These are phyloP conservation scores for Plasmodium gonderi DNA, from an alignment of 169 alveolate species.

Conservation along the genomic window DNA sequence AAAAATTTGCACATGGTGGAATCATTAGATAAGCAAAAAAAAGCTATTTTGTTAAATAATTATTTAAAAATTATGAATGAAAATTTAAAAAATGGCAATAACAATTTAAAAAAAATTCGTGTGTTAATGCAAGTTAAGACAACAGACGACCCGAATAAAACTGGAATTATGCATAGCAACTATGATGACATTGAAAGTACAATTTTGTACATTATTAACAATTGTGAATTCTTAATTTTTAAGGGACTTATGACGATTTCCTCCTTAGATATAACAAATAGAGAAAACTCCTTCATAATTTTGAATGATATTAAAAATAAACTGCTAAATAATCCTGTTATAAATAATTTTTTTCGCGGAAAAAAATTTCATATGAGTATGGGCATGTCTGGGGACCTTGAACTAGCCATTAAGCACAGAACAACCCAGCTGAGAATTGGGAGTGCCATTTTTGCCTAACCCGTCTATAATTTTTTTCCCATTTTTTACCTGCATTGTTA, in stretches of 20 bases:
- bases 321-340: constrained; percentile 76
- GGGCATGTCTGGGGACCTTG: constrained; percentile 95
- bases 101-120: constrained; percentile 50
- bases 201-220: constrained; percentile 81
- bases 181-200: constrained; percentile 75
- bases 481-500: not conserved
- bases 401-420: constrained; percentile 91
- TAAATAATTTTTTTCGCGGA: constrained; percentile 66
- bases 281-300: constrained; percentile 76
- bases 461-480: not conserved
- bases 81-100: constrained; percentile 1
- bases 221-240: constrained; percentile 85
- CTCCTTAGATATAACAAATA: constrained; percentile 59
- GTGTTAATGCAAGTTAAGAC: constrained; percentile 90
- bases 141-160: constrained; percentile 89
- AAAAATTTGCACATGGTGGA: constrained; percentile 89
- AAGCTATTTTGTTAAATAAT: constrained; percentile 88
- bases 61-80: constrained; percentile 56
- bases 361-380: constrained; percentile 87
- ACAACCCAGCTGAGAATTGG: constrained; percentile 94
- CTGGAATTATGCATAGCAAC: constrained; percentile 87
- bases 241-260: constrained; percentile 96
- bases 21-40: constrained; percentile 91
- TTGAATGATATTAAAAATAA: constrained; percentile 81
- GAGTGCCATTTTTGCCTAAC: constrained; percentile 86